phyloP scores from a whole-genome alignment of 176 grass and related monocot genomes.

The Cenchrus purpureus region DNA sequence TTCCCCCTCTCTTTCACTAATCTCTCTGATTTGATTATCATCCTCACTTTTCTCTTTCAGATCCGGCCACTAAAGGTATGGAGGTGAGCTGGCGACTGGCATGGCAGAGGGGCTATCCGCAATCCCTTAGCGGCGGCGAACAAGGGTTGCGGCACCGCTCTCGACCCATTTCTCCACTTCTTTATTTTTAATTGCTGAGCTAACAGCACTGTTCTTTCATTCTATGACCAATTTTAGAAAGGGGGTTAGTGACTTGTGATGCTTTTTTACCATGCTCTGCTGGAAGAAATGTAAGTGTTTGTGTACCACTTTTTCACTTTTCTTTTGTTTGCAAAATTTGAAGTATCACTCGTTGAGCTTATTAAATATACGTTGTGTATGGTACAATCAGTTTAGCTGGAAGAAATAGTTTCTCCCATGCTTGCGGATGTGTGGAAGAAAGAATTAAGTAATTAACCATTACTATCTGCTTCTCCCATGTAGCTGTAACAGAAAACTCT shows the following conservation, averaged over 20 bases:
- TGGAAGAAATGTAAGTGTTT: constrained; percentile 7
- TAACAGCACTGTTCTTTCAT: constrained; percentile 13
- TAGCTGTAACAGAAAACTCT: not conserved
- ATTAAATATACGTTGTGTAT: no score
- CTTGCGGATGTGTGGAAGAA: constrained; percentile 18
- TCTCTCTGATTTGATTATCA: no score
- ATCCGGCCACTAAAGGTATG: no score
- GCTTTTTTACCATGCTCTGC: constrained; percentile 3
- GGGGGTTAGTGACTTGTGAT: not conserved
- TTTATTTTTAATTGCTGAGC: constrained; percentile 9
- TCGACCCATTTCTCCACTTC: not conserved
- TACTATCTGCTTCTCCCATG: not conserved
- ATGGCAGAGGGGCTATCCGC: no score
- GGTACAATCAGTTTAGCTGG: no score
- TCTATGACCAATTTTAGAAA: not conserved
- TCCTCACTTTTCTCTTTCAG: no score
- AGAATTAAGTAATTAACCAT: not conserved
- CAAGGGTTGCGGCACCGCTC: no score
- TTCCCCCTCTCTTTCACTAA: no score
- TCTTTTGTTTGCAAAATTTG: not conserved
- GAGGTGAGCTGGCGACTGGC: no score
- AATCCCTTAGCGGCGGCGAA: no score
- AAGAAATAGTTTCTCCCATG: not conserved
- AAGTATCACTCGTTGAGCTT: not conserved
- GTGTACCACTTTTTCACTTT: not conserved